phyloP scores from a whole-genome alignment of 1,284 basidiomycete genomes.

The Wallemia ichthyophaga region DNA sequence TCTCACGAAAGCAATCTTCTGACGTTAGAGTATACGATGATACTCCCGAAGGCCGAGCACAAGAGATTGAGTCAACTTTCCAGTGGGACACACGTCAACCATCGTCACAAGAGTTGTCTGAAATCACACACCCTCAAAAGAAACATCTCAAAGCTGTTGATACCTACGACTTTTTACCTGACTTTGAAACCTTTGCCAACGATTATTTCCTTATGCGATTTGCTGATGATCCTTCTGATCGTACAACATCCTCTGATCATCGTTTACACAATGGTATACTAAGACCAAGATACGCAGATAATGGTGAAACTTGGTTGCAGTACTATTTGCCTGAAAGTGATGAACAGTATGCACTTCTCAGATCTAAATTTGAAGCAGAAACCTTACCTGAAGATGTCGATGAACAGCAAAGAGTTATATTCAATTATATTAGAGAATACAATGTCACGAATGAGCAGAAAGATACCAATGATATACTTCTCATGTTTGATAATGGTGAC shows the following conservation, averaged over 20 bases:
- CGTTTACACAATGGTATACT: constrained; percentile 52
- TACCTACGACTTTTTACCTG: constrained; percentile 58
- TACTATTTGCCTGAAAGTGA: constrained; percentile 62
- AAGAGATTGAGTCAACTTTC: constrained; percentile 5
- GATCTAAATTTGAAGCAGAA: not conserved
- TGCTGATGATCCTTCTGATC: constrained; percentile 35
- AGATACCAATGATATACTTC: not conserved
- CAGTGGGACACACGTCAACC: constrained; percentile 4
- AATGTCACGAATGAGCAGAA: constrained; percentile 26
- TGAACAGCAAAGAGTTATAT: constrained; percentile 13
- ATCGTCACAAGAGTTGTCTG: constrained; percentile 20
- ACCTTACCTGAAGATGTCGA: not conserved
- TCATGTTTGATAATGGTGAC: not conserved
- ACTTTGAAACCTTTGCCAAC: constrained; percentile 61
- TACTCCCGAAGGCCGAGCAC: not conserved
- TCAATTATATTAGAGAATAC: constrained; percentile 45
- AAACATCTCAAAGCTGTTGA: constrained; percentile 43
- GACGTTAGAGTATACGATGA: constrained; percentile 11
- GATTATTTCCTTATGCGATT: constrained; percentile 66
- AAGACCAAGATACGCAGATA: constrained; percentile 44
- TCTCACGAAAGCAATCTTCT: constrained; percentile 6
- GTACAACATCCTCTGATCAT: not conserved
- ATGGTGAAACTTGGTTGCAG: constrained; percentile 59
- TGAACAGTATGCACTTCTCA: constrained; percentile 13
- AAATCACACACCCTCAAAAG: constrained; percentile 48